Evolutionary conservation across 179 eudicot species (phyloP), one percentile per base, ranked within the genome.

Genomic region (Sideroxylon spinosum): DNA sequence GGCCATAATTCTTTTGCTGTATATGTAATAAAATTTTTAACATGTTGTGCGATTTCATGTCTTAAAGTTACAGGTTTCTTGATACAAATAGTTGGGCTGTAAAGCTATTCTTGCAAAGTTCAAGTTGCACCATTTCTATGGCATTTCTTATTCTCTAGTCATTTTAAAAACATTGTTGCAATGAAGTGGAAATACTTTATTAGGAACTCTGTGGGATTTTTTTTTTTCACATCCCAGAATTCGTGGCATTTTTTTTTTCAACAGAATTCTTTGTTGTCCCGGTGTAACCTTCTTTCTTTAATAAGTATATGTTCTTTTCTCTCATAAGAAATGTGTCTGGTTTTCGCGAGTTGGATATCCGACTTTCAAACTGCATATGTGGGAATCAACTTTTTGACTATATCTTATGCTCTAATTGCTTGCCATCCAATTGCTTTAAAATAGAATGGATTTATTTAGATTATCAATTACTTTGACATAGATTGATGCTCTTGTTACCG

Each of bases 1-100:
- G 78, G 73, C 81, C 74, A 62, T 61, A 77, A 76, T 53, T 73
- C 50, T 81, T 81, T 78, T 85, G 82, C 93, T 74, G 87, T 85
- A 81, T 76, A n/a, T 78, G 49, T 28, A 32, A 74, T 48, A 60
- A 59, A 67, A 69, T 74, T 52, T 29, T 61, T 75, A 74, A 68
- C 7, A 64, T 52, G 52, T 84, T 49, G 44, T 37, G 44, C 68
- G 77, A 20, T 71, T 79, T 53, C 82, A 44, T 55, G 44, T 70
- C 46, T 23, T 69, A 59, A 48, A 77, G 76, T 81, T 66, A 66
- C 71, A 73, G 78, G 79, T 49, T 57, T 67, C 74, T 25, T 80
- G 57, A 75, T 64, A 32, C 72, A 37, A 61, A 63, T 49, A 19
- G 22, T 64, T 50, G 71, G 71, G 17, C 78, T 49, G 14, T 50